Evolutionary conservation across 2,329 filamentous ascomycete species (phyloP).

Genomic region (Passalora sequoiae): DNA sequence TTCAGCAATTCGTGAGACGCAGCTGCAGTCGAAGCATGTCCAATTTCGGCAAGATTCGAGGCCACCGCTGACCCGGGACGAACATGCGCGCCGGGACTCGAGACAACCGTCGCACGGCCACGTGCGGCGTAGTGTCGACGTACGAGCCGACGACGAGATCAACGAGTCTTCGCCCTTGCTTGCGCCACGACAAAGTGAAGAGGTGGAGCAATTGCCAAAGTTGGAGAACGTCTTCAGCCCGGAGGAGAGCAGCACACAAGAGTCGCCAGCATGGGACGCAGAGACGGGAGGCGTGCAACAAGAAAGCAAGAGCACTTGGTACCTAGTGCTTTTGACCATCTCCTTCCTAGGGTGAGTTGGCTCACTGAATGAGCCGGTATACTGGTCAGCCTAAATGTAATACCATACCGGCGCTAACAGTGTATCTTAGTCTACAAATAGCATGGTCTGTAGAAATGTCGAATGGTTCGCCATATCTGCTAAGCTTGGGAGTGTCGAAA

Average conservation of each 20-base stretch:
- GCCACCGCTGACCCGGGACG: conserved; percentile 11
- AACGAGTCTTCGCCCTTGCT: conserved; percentile 33
- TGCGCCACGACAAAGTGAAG: conserved; percentile 18
- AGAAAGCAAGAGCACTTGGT: conserved; percentile 71
- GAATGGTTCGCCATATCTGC: conserved; percentile 67
- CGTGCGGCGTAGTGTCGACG: conserved; percentile 9
- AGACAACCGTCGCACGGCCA: conserved; percentile 5
- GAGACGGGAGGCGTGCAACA: conserved; percentile 41
- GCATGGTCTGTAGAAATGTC: conserved; percentile 95
- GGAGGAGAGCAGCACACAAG: conserved; percentile 37
- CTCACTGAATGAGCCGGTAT: neutral
- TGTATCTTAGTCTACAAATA: conserved; percentile 65
- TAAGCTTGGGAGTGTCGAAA: conserved; percentile 50
- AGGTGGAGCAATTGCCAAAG: conserved; percentile 17
- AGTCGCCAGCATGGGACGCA: conserved; percentile 41
- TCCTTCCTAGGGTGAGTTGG: conserved; percentile 63
- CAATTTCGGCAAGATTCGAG: conserved; percentile 16
- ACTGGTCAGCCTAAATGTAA: neutral
- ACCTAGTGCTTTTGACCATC: conserved; percentile 78
- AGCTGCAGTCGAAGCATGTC: conserved; percentile 19
- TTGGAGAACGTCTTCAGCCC: conserved; percentile 17
- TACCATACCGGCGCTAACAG: conserved; percentile 4
- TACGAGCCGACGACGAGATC: conserved; percentile 18
- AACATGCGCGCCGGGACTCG: conserved; percentile 6
- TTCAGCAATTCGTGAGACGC: conserved; percentile 3